Percentiles rank a stretch among this genome's conserved stretches.
phyloP scores from a whole-genome alignment of 2,329 filamentous ascomycete species.

The Dothidotthia symphoricarpi region DNA sequence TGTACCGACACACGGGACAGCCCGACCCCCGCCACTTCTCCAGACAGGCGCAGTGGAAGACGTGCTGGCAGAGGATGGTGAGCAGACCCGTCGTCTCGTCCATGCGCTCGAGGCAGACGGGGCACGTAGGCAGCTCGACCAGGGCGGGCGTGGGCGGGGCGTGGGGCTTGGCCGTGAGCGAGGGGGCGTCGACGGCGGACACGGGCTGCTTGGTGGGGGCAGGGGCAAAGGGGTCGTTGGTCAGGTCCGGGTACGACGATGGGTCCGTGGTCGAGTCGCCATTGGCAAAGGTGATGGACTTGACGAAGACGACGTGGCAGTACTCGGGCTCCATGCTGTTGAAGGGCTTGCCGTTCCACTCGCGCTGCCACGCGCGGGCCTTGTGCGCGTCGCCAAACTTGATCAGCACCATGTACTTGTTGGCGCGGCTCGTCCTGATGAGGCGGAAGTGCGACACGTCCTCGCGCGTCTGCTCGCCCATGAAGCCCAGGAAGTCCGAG shows the following conservation, averaged over 20 bases:
- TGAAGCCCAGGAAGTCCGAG: slow-evolving; percentile 84
- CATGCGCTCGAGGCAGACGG: slow-evolving; percentile 96
- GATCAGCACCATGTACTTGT: slow-evolving; percentile 92
- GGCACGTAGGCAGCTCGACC: slow-evolving; percentile 89
- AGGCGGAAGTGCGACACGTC: slow-evolving; percentile 92
- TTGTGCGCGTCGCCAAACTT: slow-evolving; percentile 78
- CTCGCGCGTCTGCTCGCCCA: slow-evolving; percentile 81
- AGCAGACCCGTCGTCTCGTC: slow-evolving; percentile 93
- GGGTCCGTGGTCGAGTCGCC: slow-evolving; percentile 49
- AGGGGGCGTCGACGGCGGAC: slow-evolving; percentile 40
- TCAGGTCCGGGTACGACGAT: slow-evolving; percentile 60
- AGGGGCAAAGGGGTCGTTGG: slow-evolving; percentile 63
- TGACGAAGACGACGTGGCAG: slow-evolving; percentile 93
- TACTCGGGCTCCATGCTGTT: slow-evolving; percentile 93
- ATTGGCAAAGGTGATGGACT: slow-evolving; percentile 80
- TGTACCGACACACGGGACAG: slow-evolving; percentile 93
- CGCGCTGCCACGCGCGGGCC: slow-evolving; percentile 75
- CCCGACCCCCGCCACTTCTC: slow-evolving; percentile 94
- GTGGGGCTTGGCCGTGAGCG: slow-evolving; percentile 60
- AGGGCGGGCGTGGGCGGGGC: slow-evolving; percentile 77
- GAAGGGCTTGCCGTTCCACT: slow-evolving; percentile 91
- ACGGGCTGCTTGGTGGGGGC: slow-evolving; percentile 38
- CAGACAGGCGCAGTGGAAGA: slow-evolving; percentile 94
- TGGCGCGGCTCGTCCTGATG: slow-evolving; percentile 84
- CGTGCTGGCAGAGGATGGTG: slow-evolving; percentile 95